Evolutionary conservation across 495 filamentous ascomycete species (phyloP), one percentile per base, ranked within the genome.

Genomic region (Immersiella caudata): DNA sequence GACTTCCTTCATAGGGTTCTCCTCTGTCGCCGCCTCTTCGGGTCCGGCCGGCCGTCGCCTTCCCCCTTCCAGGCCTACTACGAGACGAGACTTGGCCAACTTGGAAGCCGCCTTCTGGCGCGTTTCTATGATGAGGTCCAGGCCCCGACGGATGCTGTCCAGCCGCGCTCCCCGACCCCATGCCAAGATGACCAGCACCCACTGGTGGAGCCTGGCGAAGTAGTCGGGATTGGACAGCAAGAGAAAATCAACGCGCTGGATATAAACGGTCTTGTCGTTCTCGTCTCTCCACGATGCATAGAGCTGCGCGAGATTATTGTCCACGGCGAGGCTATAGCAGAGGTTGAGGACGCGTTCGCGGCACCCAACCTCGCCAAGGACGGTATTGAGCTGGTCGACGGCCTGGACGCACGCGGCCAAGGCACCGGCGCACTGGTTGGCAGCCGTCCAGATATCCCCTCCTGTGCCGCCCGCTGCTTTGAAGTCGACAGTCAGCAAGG

Each of bases 261-360:
- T 59, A 26, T 59, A 59, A 20, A 59, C 18, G 24, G 18, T 35
- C 27, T 27, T 20, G 20, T 35, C 57, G 57, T 60, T 36, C 29
- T 60, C 52, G 21, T 55, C 52, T 55, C 52, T 60, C 57, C 57
- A 60, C 57, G 57, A 60, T 35, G 29, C 57, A 40, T 60, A 35
- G 9, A 60, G 57, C 57, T 60, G 57, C 36, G 57, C 57, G 25
- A 60, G 25, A 36, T 60, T 35, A 26, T 35, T 60, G 26, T 60
- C 57, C 7, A n/a, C 57, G 12, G 25, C 57, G 25, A 60, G 29
- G 57, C 57, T 60, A 25, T 60, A 60, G 25, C 57, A 60, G 57
- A 60, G 57, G 25, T 60, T 60, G n/a, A 29, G 25, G 25, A 60
- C 26, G 25, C 57, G 26, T 36, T 26, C 20, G 29, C 26, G 25